Evolutionary conservation across 2,329 filamentous ascomycete genomes (phyloP).

Genomic region (Pseudogymnoascus sp.): DNA sequence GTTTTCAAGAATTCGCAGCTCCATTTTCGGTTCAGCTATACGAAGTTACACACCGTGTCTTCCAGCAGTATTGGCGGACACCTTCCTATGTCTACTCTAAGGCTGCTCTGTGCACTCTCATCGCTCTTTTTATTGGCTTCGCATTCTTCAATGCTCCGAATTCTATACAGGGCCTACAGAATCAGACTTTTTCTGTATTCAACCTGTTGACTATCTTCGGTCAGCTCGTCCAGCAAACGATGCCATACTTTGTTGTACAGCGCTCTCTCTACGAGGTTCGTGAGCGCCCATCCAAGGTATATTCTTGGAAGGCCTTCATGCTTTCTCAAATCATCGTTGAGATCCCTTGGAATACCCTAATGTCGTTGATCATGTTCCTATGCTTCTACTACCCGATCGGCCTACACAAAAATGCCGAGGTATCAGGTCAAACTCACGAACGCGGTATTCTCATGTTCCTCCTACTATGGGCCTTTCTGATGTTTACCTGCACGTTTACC

Average conservation of each 20-base stretch:
- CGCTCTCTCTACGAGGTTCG: slow-evolving; percentile 50
- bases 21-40: slow-evolving; percentile 55
- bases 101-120: slow-evolving; percentile 37
- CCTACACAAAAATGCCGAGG: slow-evolving; percentile 53
- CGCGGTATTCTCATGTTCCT: slow-evolving; percentile 75
- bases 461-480: slow-evolving; percentile 63
- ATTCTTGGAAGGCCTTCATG: slow-evolving; percentile 53
- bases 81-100: slow-evolving; percentile 43
- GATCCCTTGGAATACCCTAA: slow-evolving; percentile 37
- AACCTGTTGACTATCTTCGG: slow-evolving; percentile 56
- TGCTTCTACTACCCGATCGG: slow-evolving; percentile 54
- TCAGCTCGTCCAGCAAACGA: slow-evolving; percentile 49
- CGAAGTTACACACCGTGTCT: slow-evolving; percentile 56
- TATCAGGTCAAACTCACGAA: slow-evolving; percentile 34
- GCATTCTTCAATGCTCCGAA: slow-evolving; percentile 52
- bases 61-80: slow-evolving; percentile 55
- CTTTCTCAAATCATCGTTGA: slow-evolving; percentile 43
- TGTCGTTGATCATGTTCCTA: slow-evolving; percentile 37
- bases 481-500: slow-evolving; percentile 76
- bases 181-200: slow-evolving; percentile 52
- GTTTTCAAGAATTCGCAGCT: slow-evolving; percentile 63
- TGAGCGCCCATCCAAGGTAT: slow-evolving; percentile 55
- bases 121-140: slow-evolving; percentile 52
- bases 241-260: slow-evolving; percentile 49
- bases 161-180: slow-evolving; percentile 42